Evolutionary conservation across 2,329 filamentous ascomycete genomes (phyloP), one percentile per base, ranked within the genome.

Genomic region (Xylaria sp.): DNA sequence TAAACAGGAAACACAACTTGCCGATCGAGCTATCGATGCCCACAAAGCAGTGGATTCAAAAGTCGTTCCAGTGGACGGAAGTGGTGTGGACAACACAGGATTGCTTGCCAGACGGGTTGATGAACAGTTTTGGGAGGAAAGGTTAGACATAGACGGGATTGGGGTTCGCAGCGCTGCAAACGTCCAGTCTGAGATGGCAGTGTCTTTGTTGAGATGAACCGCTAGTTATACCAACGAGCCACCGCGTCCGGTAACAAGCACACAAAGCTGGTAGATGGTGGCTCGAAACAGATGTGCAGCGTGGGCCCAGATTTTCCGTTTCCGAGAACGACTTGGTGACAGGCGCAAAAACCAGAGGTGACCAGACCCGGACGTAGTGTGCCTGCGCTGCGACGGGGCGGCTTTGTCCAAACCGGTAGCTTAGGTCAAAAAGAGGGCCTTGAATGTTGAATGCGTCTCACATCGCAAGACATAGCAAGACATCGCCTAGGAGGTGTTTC

Each of bases 161-260:
- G 33, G 57, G 37, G 29, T 31, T 48, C 43, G 61, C 47, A 54
- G 60, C 58, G 58, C 65, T 70, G 71, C 68, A 72, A 70, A 68
- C 70, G 65, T 68, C 57, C 43, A 48, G 49, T 33, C 21, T 55
- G 15, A 37, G 59, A 56, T 46, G 37, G 55, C 43, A 51, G 59
- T 48, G 58, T 27, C 63, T 70, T 71, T 71, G 69, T 69, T 64
- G 55, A 60, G 59, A 35, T n/a, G 52, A 10, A 49, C 43, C 49
- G 13, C 33, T 41, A 17, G 55, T 21, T 38, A 25, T 33, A 43
- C 29, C 27, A 41, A 41, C 33, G 47, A 49, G 38, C 40, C 47
- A 64, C 70, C 70, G 70, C 57, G 70, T 71, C 58, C 70, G 66
- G 70, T 60, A 58, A 64, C 31, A 55, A 41, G 47, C 52, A 66